Evolutionary conservation across 345 rosid genomes (phyloP).

Genomic region (Geranium brycei): DNA sequence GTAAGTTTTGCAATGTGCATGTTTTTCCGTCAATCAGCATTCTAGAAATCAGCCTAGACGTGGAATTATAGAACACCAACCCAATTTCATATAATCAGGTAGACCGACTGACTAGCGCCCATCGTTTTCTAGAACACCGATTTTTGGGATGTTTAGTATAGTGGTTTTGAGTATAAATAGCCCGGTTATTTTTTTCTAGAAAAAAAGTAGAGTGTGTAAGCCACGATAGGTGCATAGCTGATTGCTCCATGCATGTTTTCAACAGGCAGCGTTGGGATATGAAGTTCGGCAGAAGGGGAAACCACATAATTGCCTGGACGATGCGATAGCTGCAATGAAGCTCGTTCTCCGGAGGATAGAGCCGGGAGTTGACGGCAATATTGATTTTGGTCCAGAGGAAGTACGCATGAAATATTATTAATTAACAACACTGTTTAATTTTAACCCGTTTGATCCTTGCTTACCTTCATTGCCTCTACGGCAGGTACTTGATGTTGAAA

Average conservation of each 20-base stretch:
- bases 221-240: constrained; percentile 1
- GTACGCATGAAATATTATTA: constrained; percentile 23
- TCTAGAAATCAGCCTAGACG: too few species aligned
- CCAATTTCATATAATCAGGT: too few species aligned
- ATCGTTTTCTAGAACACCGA: too few species aligned
- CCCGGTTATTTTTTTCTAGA: too few species aligned
- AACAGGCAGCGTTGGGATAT: constrained; percentile 53
- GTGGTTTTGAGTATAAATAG: too few species aligned
- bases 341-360: constrained; percentile 62
- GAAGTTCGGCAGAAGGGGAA: constrained; percentile 53
- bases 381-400: constrained; percentile 22
- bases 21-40: background rate
- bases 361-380: constrained; percentile 28
- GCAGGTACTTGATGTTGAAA: constrained; percentile 37
- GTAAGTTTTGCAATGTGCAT: constrained; percentile 23
- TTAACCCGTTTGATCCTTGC: background rate
- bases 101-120: too few species aligned
- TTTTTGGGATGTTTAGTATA: too few species aligned
- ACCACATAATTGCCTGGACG: constrained; percentile 72
- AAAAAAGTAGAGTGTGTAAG: background rate
- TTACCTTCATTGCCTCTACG: constrained; percentile 2
- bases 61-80: too few species aligned
- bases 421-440: background rate
- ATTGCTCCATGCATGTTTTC: constrained; percentile 7
- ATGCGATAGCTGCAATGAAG: constrained; percentile 83